These are phyloP conservation scores for Botrytis fragariae DNA, from an alignment of 2,329 filamentous ascomycete species.

Conservation along the genomic window DNA sequence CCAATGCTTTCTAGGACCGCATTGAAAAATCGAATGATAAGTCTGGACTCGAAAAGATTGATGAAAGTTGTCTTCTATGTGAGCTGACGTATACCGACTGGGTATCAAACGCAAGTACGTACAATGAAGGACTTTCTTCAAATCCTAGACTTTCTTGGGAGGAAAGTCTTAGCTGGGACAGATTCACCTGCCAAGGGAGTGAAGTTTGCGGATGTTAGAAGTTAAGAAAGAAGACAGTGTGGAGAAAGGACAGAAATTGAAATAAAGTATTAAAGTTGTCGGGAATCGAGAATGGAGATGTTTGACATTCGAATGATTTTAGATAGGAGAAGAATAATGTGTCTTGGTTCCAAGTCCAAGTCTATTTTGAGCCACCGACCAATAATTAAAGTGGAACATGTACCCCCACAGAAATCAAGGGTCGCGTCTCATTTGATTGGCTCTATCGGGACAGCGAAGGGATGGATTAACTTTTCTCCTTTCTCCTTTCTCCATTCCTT, in stretches of 20 bases:
- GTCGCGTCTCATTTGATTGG: neutral
- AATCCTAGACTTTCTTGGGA: neutral
- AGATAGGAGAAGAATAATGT: conserved; percentile 6
- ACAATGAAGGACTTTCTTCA: neutral
- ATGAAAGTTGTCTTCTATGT: neutral
- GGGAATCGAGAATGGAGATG: neutral
- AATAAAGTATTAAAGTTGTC: neutral
- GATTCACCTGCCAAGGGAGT: neutral
- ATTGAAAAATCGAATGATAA: neutral
- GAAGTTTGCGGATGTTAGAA: neutral
- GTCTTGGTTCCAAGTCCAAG: neutral
- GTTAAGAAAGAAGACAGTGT: neutral
- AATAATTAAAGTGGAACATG: neutral
- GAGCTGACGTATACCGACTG: conserved; percentile 6
- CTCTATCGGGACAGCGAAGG: fast-evolving
- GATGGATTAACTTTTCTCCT: conserved; percentile 1
- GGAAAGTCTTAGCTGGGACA: neutral
- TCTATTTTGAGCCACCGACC: conserved; percentile 3
- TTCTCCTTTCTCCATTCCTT: neutral
- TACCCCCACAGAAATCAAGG: neutral
- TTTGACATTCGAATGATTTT: neutral
- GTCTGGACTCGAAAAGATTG: neutral
- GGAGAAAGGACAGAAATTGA: conserved; percentile 1
- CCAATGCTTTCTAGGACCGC: neutral
- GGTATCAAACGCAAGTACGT: neutral